A percentile compares a stretch with the other conserved stretches of the same genome.
Evolutionary conservation across 352 stramenopile species (phyloP).

Genomic region (Pythium angustatum): DNA sequence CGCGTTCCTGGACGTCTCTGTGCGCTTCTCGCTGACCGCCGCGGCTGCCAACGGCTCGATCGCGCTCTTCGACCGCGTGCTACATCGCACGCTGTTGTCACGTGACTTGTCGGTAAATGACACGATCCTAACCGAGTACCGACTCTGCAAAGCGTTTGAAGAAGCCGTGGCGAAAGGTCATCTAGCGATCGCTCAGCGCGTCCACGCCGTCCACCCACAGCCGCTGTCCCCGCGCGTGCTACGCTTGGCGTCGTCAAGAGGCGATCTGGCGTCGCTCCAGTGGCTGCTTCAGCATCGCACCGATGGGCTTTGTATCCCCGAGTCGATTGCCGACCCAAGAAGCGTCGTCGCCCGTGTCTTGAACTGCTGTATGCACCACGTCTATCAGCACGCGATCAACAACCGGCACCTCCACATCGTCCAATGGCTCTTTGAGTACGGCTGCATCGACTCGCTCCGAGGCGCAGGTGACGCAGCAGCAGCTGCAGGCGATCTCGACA

Average conservation of each 20-base stretch:
- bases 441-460: constrained; percentile 20
- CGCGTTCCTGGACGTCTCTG: constrained; percentile 22
- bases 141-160: constrained; percentile 17
- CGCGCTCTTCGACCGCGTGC: constrained; percentile 25
- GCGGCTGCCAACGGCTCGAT: constrained; percentile 9
- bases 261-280: constrained; percentile 13
- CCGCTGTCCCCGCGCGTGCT: constrained; percentile 13
- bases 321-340: background rate
- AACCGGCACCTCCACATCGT: constrained; percentile 24
- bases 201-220: constrained; percentile 13
- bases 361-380: constrained; percentile 20
- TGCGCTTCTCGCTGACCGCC: constrained; percentile 9
- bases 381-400: constrained; percentile 21
- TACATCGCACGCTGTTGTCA: constrained; percentile 3
- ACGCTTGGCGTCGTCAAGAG: constrained; percentile 3
- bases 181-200: constrained; percentile 18
- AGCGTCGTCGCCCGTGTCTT: background rate
- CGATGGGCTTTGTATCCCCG: constrained; percentile 20
- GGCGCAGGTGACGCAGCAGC: constrained; percentile 19
- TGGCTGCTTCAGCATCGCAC: constrained; percentile 21
- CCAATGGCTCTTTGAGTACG: constrained; percentile 24
- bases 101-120: constrained; percentile 1
- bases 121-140: constrained; percentile 14
- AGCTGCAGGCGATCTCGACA: constrained; percentile 11
- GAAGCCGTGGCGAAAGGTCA: constrained; percentile 8